Evolutionary conservation across 805 yeast genomes (phyloP), one percentile per base, ranked within the genome.

Genomic region (Candida orba): DNA sequence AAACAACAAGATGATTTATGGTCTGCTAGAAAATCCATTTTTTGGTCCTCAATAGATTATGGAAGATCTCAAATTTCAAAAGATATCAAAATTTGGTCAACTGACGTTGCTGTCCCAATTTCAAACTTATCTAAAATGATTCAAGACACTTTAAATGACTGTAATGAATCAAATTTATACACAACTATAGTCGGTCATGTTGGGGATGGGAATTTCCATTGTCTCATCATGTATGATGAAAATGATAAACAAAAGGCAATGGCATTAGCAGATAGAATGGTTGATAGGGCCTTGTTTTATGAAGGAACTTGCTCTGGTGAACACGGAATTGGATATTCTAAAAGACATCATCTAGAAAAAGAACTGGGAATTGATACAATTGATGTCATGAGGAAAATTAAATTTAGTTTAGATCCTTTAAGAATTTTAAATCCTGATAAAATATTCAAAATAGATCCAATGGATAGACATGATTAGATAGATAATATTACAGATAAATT

Each of bases 241-340:
- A 73, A 76, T 24, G 75, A 78, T 50, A 54, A 66, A 17, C 59
- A 60, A 1, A 57, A 54, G 15, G 83, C 81, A 4, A 72, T 72
- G 49, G 55, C 58, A n/a, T 55, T 83, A 22, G 78, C 79, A n/a
- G 71, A 74, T 33, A 66, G 73, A 43, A 80, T 85, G 82, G 83
- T 82, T 36, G 57, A 70, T 36, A 59, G 80, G 40, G 90, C 88
- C 1, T 66, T 85, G 27, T 71, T 66, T 6, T 71, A 78, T 32
- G 95, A 85, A 42, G 95, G 95, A 2, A 86, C 95, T 1, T 79
- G 87, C 50, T 81, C 88, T 5, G 95, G 95, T 17, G 95, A 86
- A 55, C 95, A 86, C 55, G 95, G 95, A 2, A 76, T 86, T 39
- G 95, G 95, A 2, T 69, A 77, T 34, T 87, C 89, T 25, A 86